Evolutionary conservation across 2,329 filamentous ascomycete genomes (phyloP), one percentile per base, ranked within the genome.

Genomic region (Phyllosticta capitalensis): DNA sequence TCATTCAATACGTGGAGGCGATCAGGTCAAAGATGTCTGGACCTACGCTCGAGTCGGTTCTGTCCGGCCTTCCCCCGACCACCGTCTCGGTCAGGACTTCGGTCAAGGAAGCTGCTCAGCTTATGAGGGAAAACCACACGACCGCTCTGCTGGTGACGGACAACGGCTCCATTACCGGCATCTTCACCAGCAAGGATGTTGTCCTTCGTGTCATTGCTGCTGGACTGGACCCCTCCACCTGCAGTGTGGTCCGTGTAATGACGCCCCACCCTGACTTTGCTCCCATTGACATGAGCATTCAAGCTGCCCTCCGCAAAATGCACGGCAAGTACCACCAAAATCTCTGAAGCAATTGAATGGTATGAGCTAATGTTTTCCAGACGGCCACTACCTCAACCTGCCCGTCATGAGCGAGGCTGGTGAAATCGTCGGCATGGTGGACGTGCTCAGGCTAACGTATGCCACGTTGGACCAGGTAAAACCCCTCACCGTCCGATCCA

Each of bases 71-170:
- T 66, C 92, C 94, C 9, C 94, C 94, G 4, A 92, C 89, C 2
- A 97, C 94, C 1, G 94, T 99, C 63, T 96, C 89, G 62, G 94
- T 99, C 26, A 83, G 94, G 64, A 99, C 94, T 5, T 95, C 92
- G 6, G 94, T 99, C 66, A 95, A 90, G 78, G 94, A 99, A 70
- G 94, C 94, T 59, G 94, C 94, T 17, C 84, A 88, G 65, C 76
- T 96, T 73, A 99, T 99, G 94, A 97, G 95, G 79, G 94, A 99
- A 75, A 92, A 99, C 76, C 94, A 95, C 75, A 99, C 94, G 19
- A 99, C 94, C 17, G 94, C 94, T 52, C 87, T 99, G 50, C 79
- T 99, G 61, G 94, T 99, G 17, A 92, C 96, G 76, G 94, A 99
- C 72, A 90, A 96, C 74, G 92, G 92, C 58, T 90, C 91, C 51